Conservation (phyloP, 2,329 filamentous ascomycete genomes). For the Penicillium palitans region DNA sequence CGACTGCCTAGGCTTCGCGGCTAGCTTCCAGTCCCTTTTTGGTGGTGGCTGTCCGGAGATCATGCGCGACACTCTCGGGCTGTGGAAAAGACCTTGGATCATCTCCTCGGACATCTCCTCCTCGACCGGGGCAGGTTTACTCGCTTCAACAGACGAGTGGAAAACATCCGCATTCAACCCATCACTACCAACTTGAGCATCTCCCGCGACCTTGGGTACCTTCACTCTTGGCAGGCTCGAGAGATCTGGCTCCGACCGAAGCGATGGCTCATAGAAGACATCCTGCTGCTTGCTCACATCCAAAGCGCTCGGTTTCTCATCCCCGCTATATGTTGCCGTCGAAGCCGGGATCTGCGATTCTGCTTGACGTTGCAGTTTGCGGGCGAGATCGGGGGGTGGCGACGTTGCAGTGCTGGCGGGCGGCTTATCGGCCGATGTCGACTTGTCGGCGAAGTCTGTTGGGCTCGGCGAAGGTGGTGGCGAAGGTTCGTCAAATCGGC, state of each 20-base stretch:
- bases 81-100: conserved; percentile 63
- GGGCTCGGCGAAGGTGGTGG: conserved; percentile 29
- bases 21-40: conserved; percentile 19
- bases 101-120: conserved; percentile 58
- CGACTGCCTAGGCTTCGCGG: conserved; percentile 3
- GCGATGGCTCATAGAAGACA: conserved; percentile 56
- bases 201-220: conserved; percentile 54
- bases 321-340: conserved; percentile 46
- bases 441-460: conserved; percentile 27
- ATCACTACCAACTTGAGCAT: conserved; percentile 47
- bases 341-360: conserved; percentile 56
- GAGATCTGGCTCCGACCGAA: conserved; percentile 47
- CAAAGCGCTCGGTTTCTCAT: conserved; percentile 30
- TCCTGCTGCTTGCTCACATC: conserved; percentile 58
- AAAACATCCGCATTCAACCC: conserved; percentile 59
- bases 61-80: conserved; percentile 57
- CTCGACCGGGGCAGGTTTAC: conserved; percentile 35
- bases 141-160: conserved; percentile 40
- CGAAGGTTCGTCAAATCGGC: conserved; percentile 55
- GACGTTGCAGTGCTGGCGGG: conserved; percentile 12
- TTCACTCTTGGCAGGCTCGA: conserved; percentile 57
- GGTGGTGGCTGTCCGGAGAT: conserved; percentile 49
- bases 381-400: conserved; percentile 46
- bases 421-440: conserved; percentile 29
- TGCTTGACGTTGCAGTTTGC: conserved; percentile 49